A percentile compares a stretch with the other conserved stretches of the same genome.
Conservation (phyloP, 495 filamentous ascomycete species). For the Lasiosphaeria hispida region DNA sequence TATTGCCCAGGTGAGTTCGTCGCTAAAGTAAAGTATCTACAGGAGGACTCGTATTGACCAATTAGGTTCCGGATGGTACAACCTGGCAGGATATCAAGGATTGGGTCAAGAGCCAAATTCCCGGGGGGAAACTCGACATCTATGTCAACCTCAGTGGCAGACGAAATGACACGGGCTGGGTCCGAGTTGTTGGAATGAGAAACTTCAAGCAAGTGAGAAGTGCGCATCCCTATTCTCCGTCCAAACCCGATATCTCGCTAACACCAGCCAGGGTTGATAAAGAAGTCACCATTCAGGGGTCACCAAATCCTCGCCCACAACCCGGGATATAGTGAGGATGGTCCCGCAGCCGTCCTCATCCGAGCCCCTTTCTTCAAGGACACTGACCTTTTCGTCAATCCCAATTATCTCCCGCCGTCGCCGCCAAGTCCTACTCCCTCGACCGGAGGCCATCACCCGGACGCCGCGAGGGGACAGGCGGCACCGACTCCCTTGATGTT, state of each 20-base stretch:
- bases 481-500: too few relatives aligned
- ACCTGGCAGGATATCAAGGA: constrained; percentile 11
- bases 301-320: constrained; percentile 5
- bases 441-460: too few relatives aligned
- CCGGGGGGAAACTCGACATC: constrained; percentile 4
- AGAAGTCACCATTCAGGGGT: background rate
- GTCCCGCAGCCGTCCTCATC: constrained; percentile 1
- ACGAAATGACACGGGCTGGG: constrained; percentile 8
- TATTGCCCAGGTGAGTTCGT: constrained; percentile 5
- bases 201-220: constrained; percentile 9
- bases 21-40: background rate
- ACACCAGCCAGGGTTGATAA: background rate
- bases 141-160: constrained; percentile 1
- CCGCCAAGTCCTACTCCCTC: too few relatives aligned
- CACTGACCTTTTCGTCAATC: constrained; percentile 1
- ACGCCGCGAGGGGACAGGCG: too few relatives aligned
- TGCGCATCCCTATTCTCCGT: background rate
- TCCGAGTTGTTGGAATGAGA: constrained; percentile 14
- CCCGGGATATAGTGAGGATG: background rate
- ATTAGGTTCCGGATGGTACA: constrained; percentile 4
- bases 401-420: background rate
- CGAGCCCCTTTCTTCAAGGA: constrained; percentile 9
- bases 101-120: constrained; percentile 9
- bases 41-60: background rate
- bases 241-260: too few relatives aligned